Evolutionary conservation across 2,329 filamentous ascomycete genomes (phyloP).

Genomic region (Ilyonectria sp.): DNA sequence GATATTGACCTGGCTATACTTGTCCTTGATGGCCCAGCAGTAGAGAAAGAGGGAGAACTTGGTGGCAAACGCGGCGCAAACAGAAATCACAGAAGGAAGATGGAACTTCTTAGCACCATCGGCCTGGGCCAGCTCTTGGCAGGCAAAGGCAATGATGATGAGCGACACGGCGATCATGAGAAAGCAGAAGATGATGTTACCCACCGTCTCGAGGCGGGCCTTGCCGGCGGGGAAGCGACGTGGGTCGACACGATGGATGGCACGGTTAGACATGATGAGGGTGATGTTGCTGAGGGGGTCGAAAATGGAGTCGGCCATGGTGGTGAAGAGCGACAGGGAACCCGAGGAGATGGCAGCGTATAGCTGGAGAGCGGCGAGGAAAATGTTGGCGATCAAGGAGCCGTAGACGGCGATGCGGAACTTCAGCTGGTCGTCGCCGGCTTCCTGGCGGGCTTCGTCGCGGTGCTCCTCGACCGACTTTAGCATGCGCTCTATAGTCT

Average conservation of each 20-base stretch:
- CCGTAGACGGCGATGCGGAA: constrained; percentile 77
- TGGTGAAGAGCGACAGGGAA: constrained; percentile 97
- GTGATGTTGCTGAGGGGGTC: constrained; percentile 92
- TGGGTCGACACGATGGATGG: constrained; percentile 88
- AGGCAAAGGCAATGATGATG: constrained; percentile 92
- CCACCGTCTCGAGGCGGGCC: constrained; percentile 93
- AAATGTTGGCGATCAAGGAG: constrained; percentile 84
- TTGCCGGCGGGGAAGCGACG: constrained; percentile 92
- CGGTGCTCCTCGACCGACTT: constrained; percentile 95
- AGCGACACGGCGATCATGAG: constrained; percentile 94
- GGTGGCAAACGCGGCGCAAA: constrained; percentile 85
- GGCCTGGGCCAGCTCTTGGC: constrained; percentile 75
- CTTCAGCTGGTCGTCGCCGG: constrained; percentile 85
- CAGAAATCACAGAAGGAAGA: constrained; percentile 87
- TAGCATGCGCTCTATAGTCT: constrained; percentile 91
- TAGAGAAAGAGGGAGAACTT: constrained; percentile 90
- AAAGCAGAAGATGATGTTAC: constrained; percentile 97
- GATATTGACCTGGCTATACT: constrained; percentile 92
- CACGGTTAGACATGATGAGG: constrained; percentile 88
- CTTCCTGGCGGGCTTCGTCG: constrained; percentile 83
- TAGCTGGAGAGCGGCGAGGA: constrained; percentile 85
- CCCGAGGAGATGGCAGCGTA: constrained; percentile 90
- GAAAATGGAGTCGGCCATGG: constrained; percentile 96
- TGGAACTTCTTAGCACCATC: constrained; percentile 77
- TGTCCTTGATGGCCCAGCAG: constrained; percentile 91